A percentile compares a stretch with the other conserved stretches of the same genome.
These are phyloP conservation scores for Tuber umbilicatum DNA, from an alignment of 495 filamentous ascomycete species.

Conservation along the genomic window DNA sequence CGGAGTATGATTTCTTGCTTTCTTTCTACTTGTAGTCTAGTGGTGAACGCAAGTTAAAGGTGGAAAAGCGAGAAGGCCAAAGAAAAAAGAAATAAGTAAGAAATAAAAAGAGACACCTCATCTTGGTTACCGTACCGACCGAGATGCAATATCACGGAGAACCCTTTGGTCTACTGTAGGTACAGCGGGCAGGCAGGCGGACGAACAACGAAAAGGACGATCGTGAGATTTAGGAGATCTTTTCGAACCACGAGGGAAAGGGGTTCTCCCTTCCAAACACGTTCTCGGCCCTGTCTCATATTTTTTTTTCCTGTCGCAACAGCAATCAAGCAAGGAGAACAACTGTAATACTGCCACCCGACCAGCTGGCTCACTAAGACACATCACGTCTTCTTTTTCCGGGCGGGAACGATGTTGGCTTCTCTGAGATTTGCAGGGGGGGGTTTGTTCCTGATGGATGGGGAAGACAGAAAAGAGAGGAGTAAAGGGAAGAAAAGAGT, in stretches of 20 bases:
- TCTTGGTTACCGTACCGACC: not conserved
- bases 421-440: not conserved
- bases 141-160: constrained; percentile 2
- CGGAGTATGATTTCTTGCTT: not conserved
- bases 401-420: constrained; percentile 16
- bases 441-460: not conserved
- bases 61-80: not conserved
- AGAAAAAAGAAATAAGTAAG: not conserved
- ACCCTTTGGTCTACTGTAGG: not conserved
- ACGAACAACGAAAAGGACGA: constrained; percentile 21
- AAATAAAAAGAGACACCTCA: not conserved
- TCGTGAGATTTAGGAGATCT: constrained; percentile 31
- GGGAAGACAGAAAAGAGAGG: not conserved
- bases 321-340: not conserved
- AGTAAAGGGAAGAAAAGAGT: not conserved
- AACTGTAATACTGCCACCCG: constrained; percentile 12
- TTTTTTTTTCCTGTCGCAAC: not conserved
- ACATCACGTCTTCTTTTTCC: constrained; percentile 21
- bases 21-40: not conserved
- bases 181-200: not conserved
- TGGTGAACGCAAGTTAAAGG: not conserved
- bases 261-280: constrained; percentile 20
- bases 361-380: constrained; percentile 23
- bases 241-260: not conserved
- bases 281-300: constrained; percentile 18